Evolutionary conservation across 2,329 filamentous ascomycete species (phyloP).

Genomic region (Colletotrichum graminicola): DNA sequence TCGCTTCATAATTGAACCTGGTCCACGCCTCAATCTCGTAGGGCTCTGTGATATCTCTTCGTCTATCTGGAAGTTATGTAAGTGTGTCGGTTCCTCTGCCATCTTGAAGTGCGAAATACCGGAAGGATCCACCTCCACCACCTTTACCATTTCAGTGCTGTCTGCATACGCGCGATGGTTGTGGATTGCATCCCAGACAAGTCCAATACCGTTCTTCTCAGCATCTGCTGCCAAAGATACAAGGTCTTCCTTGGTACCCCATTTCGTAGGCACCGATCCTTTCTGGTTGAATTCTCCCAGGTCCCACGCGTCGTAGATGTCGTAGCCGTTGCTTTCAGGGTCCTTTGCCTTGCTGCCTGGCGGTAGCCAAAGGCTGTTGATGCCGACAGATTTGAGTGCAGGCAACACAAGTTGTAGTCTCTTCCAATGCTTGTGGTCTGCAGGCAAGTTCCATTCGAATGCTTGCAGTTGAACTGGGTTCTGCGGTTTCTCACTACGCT

Average conservation of each 20-base stretch:
- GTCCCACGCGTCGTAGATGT: slow-evolving; percentile 40
- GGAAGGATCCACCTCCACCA: slow-evolving; percentile 32
- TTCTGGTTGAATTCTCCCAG: slow-evolving; percentile 40
- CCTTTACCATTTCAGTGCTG: slow-evolving; percentile 36
- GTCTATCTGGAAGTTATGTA: slow-evolving; percentile 24
- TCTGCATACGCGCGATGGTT: slow-evolving; percentile 40
- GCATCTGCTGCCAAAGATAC: slow-evolving; percentile 23
- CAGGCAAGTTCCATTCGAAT: slow-evolving; percentile 38
- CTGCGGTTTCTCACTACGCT: slow-evolving; percentile 18
- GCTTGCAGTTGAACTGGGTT: slow-evolving; percentile 37
- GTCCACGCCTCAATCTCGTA: slow-evolving; percentile 41
- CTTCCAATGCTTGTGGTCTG: slow-evolving; percentile 35
- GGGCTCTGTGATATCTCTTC: slow-evolving; percentile 31
- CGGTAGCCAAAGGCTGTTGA: slow-evolving; percentile 35
- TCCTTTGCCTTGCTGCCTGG: slow-evolving; percentile 40
- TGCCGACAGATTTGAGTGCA: slow-evolving; percentile 20
- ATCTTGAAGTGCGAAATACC: background rate
- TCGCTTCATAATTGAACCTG: slow-evolving; percentile 30
- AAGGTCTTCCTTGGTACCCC: slow-evolving; percentile 37
- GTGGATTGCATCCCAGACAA: slow-evolving; percentile 39
- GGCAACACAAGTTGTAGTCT: slow-evolving; percentile 16
- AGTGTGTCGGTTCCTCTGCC: background rate
- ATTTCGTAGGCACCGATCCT: slow-evolving; percentile 37
- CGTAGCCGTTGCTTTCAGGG: slow-evolving; percentile 38
- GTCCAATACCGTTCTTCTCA: slow-evolving; percentile 25